Base-by-base conservation (phyloP, 352 stramenopile genomes). In the Phytophthora constricta region DNA sequence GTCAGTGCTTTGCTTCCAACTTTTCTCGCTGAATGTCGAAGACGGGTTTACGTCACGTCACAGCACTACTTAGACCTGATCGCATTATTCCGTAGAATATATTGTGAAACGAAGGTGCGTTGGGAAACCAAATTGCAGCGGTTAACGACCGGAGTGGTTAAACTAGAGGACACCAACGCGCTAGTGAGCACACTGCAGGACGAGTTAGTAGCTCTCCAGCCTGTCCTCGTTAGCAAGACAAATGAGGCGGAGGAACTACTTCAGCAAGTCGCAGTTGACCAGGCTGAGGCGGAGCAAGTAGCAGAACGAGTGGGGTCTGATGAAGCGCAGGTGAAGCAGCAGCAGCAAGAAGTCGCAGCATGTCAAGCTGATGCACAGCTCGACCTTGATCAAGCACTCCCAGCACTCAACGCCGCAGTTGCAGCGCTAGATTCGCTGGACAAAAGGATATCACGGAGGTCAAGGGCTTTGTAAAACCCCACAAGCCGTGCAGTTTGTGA, bases 31-130 rank as follows among this genome's bases (percentile, higher is more conserved):
- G 39, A 71, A 11, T 76, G 47, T 28, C 71, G 79, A 41, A 65
- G 87, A 0, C 72, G 74, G 7, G 76, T 90, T 14, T 87, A 85
- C 53, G 65, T 92, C 19, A 94, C 86, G 7, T 94, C 91, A 20
- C 86, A 94, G 37, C 87, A 96, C 47, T 97, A 97, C 53, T 74
- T 98, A 14, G 92, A 97, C 54, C 63, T 98, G 14, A 94, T 98
- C 22, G 67, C 86, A 4, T 80, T 96, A 19, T 98, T 96, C 25
- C 58, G 88, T n/a, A 65, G 82, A 5, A 90, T 97, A 45, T 82
- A 97, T 45, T 47, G 31, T 0, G 80, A 91, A 20, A 87, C 92
- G 46, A 77, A 80, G 39, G 59, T 28, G 1, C 33, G 39, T 0
- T 65, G 84, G 41, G 70, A 85, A 23, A 65, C 66, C 2, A 91